phyloP scores from a whole-genome alignment of 2,329 filamentous ascomycete genomes.

The Fusarium buharicum region DNA sequence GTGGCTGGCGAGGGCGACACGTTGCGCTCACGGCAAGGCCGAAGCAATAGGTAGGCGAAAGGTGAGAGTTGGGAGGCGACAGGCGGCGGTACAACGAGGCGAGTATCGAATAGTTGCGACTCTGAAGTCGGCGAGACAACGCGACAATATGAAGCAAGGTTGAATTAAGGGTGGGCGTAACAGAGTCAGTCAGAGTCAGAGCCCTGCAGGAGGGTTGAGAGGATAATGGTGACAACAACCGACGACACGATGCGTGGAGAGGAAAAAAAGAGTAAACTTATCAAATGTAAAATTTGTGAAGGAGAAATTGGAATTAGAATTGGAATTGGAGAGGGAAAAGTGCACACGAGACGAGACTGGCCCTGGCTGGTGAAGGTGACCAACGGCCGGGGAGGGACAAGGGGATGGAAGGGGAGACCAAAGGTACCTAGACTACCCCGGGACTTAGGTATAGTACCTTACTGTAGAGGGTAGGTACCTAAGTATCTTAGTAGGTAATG shows the following conservation, averaged over 20 bases:
- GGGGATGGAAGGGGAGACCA: constrained; percentile 20
- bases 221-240: background rate
- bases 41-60: background rate
- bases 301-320: constrained; percentile 17
- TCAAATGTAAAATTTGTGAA: constrained; percentile 9
- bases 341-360: constrained; percentile 33
- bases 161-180: constrained; percentile 15
- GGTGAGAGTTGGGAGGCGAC: constrained; percentile 4
- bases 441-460: no score
- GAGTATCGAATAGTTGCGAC: constrained; percentile 12
- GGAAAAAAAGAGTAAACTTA: constrained; percentile 1
- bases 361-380: constrained; percentile 22
- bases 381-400: constrained; percentile 4
- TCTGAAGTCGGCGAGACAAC: constrained; percentile 12
- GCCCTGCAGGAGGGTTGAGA: constrained; percentile 16
- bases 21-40: constrained; percentile 21
- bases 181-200: constrained; percentile 15
- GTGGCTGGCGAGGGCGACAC: background rate
- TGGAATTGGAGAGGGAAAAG: constrained; percentile 33
- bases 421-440: background rate
- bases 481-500: no score
- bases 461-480: background rate
- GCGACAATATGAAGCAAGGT: constrained; percentile 22
- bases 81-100: constrained; percentile 16
- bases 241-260: constrained; percentile 14